These are phyloP conservation scores for Aspergillus ochraceus DNA, from an alignment of 2,329 filamentous ascomycete species.

Conservation along the genomic window DNA sequence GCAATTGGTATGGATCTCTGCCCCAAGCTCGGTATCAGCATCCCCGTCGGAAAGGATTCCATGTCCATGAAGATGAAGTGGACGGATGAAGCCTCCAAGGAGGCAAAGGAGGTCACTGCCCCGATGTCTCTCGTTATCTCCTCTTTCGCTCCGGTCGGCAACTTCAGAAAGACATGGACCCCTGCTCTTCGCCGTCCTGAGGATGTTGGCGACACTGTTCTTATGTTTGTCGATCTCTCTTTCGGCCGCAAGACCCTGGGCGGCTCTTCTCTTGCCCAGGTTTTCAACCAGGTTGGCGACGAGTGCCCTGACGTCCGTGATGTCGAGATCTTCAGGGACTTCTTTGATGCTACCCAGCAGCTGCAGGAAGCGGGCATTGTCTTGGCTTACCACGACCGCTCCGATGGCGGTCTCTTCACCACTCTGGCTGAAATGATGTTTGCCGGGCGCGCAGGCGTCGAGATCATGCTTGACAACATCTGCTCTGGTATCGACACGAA, in stretches of 20 bases:
- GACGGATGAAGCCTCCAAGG: slow-evolving; percentile 67
- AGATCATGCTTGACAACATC: slow-evolving; percentile 75
- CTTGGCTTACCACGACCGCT: slow-evolving; percentile 91
- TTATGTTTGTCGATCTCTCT: slow-evolving; percentile 90
- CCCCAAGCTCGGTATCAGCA: slow-evolving; percentile 83
- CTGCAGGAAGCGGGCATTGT: slow-evolving; percentile 70
- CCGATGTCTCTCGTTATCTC: slow-evolving; percentile 90
- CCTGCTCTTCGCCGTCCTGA: slow-evolving; percentile 79
- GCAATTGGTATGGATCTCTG: slow-evolving; percentile 92
- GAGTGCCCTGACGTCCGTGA: slow-evolving; percentile 85
- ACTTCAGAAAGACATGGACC: slow-evolving; percentile 88
- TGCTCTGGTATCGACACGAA: slow-evolving; percentile 60
- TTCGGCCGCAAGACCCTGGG: slow-evolving; percentile 78
- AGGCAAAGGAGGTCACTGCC: slow-evolving; percentile 82
- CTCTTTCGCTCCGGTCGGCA: slow-evolving; percentile 80
- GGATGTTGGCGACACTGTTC: slow-evolving; percentile 82
- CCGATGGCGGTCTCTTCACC: slow-evolving; percentile 88
- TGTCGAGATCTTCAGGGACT: slow-evolving; percentile 78
- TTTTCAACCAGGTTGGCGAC: slow-evolving; percentile 80
- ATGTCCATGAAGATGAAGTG: slow-evolving; percentile 99
- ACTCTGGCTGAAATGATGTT: slow-evolving; percentile 98
- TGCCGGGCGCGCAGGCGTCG: slow-evolving; percentile 84
- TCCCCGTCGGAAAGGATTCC: slow-evolving; percentile 96
- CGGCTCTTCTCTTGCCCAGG: slow-evolving; percentile 87
- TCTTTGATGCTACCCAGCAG: slow-evolving; percentile 79